Conservation (phyloP, 768 basidiomycete genomes). For the Lactifluus hygrophoroides region DNA sequence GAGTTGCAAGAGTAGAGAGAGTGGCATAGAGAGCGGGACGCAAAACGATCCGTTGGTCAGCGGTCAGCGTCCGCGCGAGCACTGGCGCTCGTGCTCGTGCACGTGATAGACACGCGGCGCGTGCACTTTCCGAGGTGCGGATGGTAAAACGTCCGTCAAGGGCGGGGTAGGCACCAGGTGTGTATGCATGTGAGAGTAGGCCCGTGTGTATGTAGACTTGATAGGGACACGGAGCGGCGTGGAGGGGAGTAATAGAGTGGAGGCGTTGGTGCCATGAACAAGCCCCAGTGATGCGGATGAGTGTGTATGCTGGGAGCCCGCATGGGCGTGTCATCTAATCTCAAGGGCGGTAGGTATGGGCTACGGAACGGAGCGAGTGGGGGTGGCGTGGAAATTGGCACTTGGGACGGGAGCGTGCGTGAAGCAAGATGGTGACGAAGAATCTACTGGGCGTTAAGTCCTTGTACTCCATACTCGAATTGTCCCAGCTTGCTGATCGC, state of each 20-base stretch:
- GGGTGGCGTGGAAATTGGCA: constrained; percentile 2
- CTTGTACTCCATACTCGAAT: constrained; percentile 55
- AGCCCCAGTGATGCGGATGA: constrained; percentile 17
- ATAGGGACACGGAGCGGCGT: constrained; percentile 39
- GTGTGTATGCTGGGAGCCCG: constrained; percentile 8
- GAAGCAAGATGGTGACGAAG: constrained; percentile 13
- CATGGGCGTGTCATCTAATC: background rate
- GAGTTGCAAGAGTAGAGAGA: constrained; percentile 77
- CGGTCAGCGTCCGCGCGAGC: constrained; percentile 29
- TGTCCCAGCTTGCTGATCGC: constrained; percentile 27
- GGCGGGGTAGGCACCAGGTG: constrained; percentile 41
- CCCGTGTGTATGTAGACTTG: constrained; percentile 42
- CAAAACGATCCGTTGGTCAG: constrained; percentile 49
- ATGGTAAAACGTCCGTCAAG: constrained; percentile 27
- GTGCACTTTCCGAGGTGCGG: constrained; percentile 1
- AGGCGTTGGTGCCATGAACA: constrained; percentile 23
- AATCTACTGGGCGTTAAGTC: constrained; percentile 25
- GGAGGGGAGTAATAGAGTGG: constrained; percentile 23
- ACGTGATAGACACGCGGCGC: constrained; percentile 31
- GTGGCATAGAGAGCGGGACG: constrained; percentile 60
- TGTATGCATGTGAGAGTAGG: constrained; percentile 40
- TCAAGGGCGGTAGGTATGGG: too few relatives aligned
- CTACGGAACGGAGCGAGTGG: constrained; percentile 13
- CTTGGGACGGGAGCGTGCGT: background rate
- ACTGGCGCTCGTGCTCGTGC: too few relatives aligned